Base-by-base conservation (phyloP, 768 basidiomycete species). In the Mycena vitilis region DNA sequence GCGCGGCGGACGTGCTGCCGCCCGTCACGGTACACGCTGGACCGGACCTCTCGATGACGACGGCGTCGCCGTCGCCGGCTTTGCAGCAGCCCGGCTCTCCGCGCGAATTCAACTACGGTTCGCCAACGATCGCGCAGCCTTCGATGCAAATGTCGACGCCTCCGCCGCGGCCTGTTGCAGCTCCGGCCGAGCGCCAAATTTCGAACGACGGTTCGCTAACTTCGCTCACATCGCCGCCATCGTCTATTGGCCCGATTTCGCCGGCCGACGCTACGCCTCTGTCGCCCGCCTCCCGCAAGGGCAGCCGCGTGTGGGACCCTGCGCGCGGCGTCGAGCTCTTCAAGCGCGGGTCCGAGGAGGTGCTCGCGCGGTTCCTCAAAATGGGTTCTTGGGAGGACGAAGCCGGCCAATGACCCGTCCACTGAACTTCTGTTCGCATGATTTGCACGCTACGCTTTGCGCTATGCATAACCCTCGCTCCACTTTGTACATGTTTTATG, bases 281-380 rank as follows among this genome's bases (percentile, higher is more conserved):
- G 20, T 75, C 80, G 12, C 78, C 83, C 4, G 58, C 76, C 30
- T 30, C 30, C 44, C 78, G 81, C 56, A 88, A 86, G 73, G 83
- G 85, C 23, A 86, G 85, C 3, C 86, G 94, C 23, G 90, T 92
- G 6, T 97, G 92, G 89, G 95, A 96, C 76, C 95, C 95, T 20
- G 89, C 90, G 12, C 89, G 95, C 23, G 91, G 91, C 51, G 89
- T 96, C 4, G 95, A 96, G 66, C 73, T 92, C 47, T 95, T 96
- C 81, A 96, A 95, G 78, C 88, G 88, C 59, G 91, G 91, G 16
- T 95, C 94, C 2, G 95, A 96, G 77, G 92, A 96, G 73, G 94
- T 95, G 30, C 83, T 96, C 36, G 88, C 92, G 12, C 84, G 92
- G 55, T 95, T 96, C 79, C 81, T 95, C 81, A 91, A 88, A 75